phyloP scores from a whole-genome alignment of 78 protist species.

The Anaeramoeba flamelloides region DNA sequence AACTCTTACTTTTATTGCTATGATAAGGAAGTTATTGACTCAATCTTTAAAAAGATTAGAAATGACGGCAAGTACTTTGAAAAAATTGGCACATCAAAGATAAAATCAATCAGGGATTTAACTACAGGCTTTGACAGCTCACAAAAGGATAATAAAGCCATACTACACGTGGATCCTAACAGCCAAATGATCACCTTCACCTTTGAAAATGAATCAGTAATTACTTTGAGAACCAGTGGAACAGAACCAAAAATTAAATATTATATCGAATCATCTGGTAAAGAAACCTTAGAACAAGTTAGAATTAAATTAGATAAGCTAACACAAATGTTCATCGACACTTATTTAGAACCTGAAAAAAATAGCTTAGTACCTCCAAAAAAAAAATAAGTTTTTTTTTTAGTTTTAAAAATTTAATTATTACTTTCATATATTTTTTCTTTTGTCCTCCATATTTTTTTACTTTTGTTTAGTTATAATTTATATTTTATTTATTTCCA shows the following conservation, averaged over 20 bases:
- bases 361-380: too few relatives aligned
- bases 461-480: too few relatives aligned
- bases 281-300: not conserved
- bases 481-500: too few relatives aligned
- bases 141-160: slow-evolving; percentile 25
- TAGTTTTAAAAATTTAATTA: too few relatives aligned
- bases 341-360: too few relatives aligned
- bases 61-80: slow-evolving; percentile 24
- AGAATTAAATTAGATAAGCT: not conserved
- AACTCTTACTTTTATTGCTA: slow-evolving; percentile 55
- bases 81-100: not conserved
- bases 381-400: too few relatives aligned
- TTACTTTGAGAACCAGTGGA: slow-evolving; percentile 84
- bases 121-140: slow-evolving; percentile 16
- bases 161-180: slow-evolving; percentile 4
- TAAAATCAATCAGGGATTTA: slow-evolving; percentile 54
- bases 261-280: slow-evolving; percentile 28
- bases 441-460: too few relatives aligned
- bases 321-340: too few relatives aligned
- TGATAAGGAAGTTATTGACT: slow-evolving; percentile 36
- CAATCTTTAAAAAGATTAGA: slow-evolving; percentile 43
- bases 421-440: too few relatives aligned
- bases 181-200: slow-evolving; percentile 74
- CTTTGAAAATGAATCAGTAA: slow-evolving; percentile 65
- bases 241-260: slow-evolving; percentile 97